Conservation (phyloP, 2,329 filamentous ascomycete species). For the Aspergillus spinulosporus region DNA sequence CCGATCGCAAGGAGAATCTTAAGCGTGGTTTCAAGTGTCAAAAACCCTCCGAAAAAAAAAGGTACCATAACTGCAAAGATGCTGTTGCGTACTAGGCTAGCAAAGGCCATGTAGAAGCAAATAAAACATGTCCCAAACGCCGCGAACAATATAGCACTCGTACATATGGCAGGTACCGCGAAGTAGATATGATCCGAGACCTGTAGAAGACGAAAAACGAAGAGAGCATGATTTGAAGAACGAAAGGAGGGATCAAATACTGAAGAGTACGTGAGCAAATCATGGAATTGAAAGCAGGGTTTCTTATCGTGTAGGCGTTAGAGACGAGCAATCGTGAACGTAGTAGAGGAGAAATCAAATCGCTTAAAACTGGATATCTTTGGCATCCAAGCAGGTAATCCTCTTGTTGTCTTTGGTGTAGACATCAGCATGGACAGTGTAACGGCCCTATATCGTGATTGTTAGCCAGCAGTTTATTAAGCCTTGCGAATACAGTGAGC, state of each 20-base stretch:
- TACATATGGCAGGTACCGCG: constrained; percentile 5
- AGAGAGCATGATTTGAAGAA: constrained; percentile 5
- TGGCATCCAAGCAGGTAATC: constrained; percentile 83
- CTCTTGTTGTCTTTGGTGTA: constrained; percentile 69
- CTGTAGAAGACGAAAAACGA: not conserved
- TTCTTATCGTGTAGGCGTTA: constrained; percentile 11
- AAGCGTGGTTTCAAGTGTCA: not conserved
- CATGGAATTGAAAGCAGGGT: not conserved
- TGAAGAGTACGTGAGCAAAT: not conserved
- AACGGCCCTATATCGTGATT: constrained; percentile 68
- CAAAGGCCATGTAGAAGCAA: not conserved
- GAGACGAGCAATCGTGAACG: not conserved
- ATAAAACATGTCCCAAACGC: constrained; percentile 19
- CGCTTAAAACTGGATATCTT: constrained; percentile 36
- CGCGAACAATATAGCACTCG: constrained; percentile 13
- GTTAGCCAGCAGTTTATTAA: constrained; percentile 5
- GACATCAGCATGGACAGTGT: constrained; percentile 85
- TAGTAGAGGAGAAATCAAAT: not conserved
- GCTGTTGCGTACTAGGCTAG: constrained; percentile 14
- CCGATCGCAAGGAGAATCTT: not conserved
- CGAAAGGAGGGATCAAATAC: constrained; percentile 8
- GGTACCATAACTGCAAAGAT: not conserved
- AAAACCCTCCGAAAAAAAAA: not conserved
- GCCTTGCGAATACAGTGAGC: constrained; percentile 37
- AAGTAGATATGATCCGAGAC: constrained; percentile 5